Evolutionary conservation across 352 stramenopile species (phyloP).

Genomic region (Pythium guiyangense): DNA sequence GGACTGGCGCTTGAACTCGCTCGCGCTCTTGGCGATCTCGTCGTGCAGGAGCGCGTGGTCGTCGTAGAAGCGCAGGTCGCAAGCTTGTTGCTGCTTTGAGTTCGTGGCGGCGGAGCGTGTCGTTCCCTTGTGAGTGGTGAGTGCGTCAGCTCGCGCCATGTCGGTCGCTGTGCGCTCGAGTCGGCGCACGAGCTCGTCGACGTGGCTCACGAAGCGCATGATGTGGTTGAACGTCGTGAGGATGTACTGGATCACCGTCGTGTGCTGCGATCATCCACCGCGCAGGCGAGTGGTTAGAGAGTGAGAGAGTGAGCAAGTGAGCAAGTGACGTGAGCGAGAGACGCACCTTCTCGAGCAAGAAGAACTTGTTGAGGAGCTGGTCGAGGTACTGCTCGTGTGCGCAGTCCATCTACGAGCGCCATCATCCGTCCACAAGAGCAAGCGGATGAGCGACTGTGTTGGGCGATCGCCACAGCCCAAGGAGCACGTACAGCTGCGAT

Average conservation of each 20-base stretch:
- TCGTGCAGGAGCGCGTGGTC: slow-evolving; percentile 19
- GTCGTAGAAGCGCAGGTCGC: slow-evolving; percentile 2
- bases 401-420: slow-evolving; percentile 49
- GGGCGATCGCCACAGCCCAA: neutral
- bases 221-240: slow-evolving; percentile 72
- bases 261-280: too few species aligned
- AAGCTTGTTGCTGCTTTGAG: neutral
- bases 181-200: slow-evolving; percentile 43
- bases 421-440: neutral
- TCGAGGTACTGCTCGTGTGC: slow-evolving; percentile 62
- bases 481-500: slow-evolving; percentile 9
- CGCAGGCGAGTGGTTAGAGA: too few species aligned
- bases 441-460: slow-evolving; percentile 7
- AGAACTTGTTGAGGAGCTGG: slow-evolving; percentile 59
- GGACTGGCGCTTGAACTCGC: slow-evolving; percentile 58
- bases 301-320: neutral
- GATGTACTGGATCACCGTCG: slow-evolving; percentile 63
- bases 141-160: neutral
- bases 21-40: slow-evolving; percentile 33
- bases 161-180: slow-evolving; percentile 34
- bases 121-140: too few species aligned
- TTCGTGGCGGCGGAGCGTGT: neutral
- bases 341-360: slow-evolving; percentile 64
- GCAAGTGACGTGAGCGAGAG: neutral
- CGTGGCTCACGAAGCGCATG: slow-evolving; percentile 48